phyloP scores from a whole-genome alignment of 164 flowering plant genomes.

The Aristolochia californica region DNA sequence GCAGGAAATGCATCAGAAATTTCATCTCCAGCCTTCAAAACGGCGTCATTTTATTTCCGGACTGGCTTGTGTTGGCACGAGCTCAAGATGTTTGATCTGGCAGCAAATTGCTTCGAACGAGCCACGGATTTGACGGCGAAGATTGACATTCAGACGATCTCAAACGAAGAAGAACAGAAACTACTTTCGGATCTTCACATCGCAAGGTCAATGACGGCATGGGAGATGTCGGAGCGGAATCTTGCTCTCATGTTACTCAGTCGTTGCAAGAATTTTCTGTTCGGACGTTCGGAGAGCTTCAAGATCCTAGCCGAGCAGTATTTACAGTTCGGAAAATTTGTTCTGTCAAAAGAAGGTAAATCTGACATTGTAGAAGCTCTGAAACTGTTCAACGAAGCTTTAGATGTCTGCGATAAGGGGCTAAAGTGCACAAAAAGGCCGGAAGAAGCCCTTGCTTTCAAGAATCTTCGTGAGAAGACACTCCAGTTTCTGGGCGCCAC shows the following conservation, averaged over 20 bases:
- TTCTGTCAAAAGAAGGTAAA: slow-evolving; percentile 26
- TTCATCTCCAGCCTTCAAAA: slow-evolving; percentile 60
- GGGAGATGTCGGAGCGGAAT: slow-evolving; percentile 64
- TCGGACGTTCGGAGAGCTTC: slow-evolving; percentile 44
- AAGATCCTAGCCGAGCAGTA: slow-evolving; percentile 54
- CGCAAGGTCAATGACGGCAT: slow-evolving; percentile 42
- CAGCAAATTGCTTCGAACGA: slow-evolving; percentile 65
- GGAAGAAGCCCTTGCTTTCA: slow-evolving; percentile 34
- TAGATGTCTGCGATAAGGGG: slow-evolving; percentile 80
- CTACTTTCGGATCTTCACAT: slow-evolving; percentile 36
- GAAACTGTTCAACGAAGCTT: slow-evolving; percentile 75
- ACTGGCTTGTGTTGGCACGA: slow-evolving; percentile 76
- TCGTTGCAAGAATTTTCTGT: slow-evolving; percentile 50
- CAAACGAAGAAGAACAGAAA: slow-evolving; percentile 37
- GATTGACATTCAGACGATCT: slow-evolving; percentile 17
- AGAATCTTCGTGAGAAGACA: slow-evolving; percentile 39
- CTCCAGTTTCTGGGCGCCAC: slow-evolving; percentile 75
- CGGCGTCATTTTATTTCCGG: slow-evolving; percentile 67
- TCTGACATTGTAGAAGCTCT: slow-evolving; percentile 35
- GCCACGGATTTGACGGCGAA: slow-evolving; percentile 58
- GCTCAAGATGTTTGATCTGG: slow-evolving; percentile 45
- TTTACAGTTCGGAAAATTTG: slow-evolving; percentile 50
- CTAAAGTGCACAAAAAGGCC: slow-evolving; percentile 28
- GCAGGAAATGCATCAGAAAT: slow-evolving; percentile 54
- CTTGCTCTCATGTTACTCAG: slow-evolving; percentile 50